Base-by-base conservation (phyloP, 2,329 filamentous ascomycete species). In the Samsoniella hepiali region DNA sequence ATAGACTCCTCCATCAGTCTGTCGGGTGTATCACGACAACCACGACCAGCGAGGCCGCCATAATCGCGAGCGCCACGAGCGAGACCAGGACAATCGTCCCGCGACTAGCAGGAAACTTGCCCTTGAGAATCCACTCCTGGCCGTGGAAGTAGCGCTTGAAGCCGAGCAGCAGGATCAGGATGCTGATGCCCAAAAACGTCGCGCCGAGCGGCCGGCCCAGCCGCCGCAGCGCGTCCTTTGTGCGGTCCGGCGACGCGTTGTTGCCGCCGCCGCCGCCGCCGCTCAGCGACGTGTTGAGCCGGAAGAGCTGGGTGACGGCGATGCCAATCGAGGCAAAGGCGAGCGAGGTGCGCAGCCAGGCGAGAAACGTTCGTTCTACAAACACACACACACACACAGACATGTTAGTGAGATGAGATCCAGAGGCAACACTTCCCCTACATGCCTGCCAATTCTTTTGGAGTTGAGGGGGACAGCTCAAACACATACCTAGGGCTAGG, bases 251-350 rank as follows among this genome's bases (percentile, higher is more conserved):
- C 9, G 47, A 49, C 49, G 77, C 72, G 62, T 74, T 74, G 36
- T 72, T 70, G 47, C 76, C 72, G 29, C 71, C 69, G 44, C 63
- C 22, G 22, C 22, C 22, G 22, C 22, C 22, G 22, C 22, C 22
- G 22, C 22, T 66, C 47, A 90, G 78, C 9, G 86, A 83, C 0
- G 87, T 90, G 78, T 93, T 93, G 63, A 95, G 86, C 32, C 91
- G 88, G 78, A 95, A 94, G 55, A 95, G 85, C 74, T 95, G 91
- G 1, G 91, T 94, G 47, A 95, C 84, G 50, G 90, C 91, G 65
- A 95, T 90, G 63, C 91, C 91, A 68, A 95, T 94, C 40, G 85
- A 90, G 11, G 91, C 90, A 71, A 95, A 95, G 31, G 89, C 87
- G 42, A 95, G 83, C 2, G 89, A 93, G 3, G 91, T 95, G 59